Evolutionary conservation across 176 grass and related monocot genomes (phyloP), one percentile per base, ranked within the genome.

Genomic region (Rhynchospora breviuscula): DNA sequence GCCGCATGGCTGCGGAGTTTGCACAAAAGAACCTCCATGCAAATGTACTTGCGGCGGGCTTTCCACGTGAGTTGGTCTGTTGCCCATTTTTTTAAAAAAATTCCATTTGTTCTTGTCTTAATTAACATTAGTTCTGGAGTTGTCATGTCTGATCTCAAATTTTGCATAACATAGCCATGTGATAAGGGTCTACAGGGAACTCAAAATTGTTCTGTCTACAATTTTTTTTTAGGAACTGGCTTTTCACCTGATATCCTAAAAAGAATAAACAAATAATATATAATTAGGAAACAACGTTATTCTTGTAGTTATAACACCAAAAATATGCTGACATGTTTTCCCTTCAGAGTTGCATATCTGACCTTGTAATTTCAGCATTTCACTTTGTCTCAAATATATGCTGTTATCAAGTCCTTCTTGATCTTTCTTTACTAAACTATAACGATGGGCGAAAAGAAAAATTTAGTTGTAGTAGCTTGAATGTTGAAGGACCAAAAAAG

Each of bases 61-160:
- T 98, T 93, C 95, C 95, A 94, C 92, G 95, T 98, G 95, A 98
- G 92, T 94, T 93, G 95, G 95, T 98, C 89, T 98, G 95, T 98
- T 84, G 85, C 70, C 45, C 44, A 46, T 52, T 51, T 25, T 74
- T 44, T 71, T 74, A n/a, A n/a, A n/a, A n/a, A n/a, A n/a, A n/a
- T n/a, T n/a, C n/a, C n/a, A n/a, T 75, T 81, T 87, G 81, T 87
- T 63, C 76, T 87, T 86, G 72, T 79, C 53, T 82, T 80, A 23
- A 53, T 33, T 79, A 49, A 47, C 72, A 5, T 12, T n/a, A 63
- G 64, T 84, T 61, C 4, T 66, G 71, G 47, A 80, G 62, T 72
- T 11, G 25, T 79, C 74, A 21, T 25, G 7, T 59, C 8, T 85
- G 75, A 43, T 44, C 31, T 18, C 6, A 0, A 44, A 68, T 17